Base-by-base conservation (phyloP, 805 yeast genomes). In the Monosporozyma siamensis region DNA sequence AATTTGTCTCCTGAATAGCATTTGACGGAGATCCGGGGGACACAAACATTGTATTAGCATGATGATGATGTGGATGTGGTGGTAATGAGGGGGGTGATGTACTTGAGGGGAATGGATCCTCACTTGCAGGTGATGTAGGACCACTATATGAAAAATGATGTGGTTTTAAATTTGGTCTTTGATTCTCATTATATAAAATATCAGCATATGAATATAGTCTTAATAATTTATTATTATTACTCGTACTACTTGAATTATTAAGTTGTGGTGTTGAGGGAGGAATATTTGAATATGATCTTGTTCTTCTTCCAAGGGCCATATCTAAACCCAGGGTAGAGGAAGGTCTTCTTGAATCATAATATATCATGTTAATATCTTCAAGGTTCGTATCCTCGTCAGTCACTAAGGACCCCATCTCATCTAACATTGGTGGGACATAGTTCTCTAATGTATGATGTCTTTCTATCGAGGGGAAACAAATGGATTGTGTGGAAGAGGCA, bases 171-270 rank as follows among this genome's bases (percentile, higher is more conserved):
- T 30, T 17, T 4, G 41, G 41, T 23, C 41, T 26, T 20, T 20
- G n/a, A 31, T 40, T 39, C 57, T 82, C 90, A 50, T 75, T 78
- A 49, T 69, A 75, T 47, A 82, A 71, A 73, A 85, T 74, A 52
- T 85, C 95, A 4, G 92, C 95, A 59, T 82, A 85, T 2, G 88
- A 80, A 55, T 77, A 80, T 56, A 83, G 83, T 34, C 69, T 63
- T 35, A 71, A 49, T 7, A 58, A 46, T 41, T 32, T 37, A 17
- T 35, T 12, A 38, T 21, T 11, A 11, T 39, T 30, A 32, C 40
- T 14, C 17, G 9, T 14, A 24, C 23, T 30, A 26, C 38, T n/a
- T 41, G 29, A 11, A 23, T 38, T 30, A 21, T 39, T 15, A 27
- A 32, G 15, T 4, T 23, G 39, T 24, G 32, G 24, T 20, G 25